Base-by-base conservation (phyloP, 1,284 basidiomycete species). In the Xerocomus subilludens region DNA sequence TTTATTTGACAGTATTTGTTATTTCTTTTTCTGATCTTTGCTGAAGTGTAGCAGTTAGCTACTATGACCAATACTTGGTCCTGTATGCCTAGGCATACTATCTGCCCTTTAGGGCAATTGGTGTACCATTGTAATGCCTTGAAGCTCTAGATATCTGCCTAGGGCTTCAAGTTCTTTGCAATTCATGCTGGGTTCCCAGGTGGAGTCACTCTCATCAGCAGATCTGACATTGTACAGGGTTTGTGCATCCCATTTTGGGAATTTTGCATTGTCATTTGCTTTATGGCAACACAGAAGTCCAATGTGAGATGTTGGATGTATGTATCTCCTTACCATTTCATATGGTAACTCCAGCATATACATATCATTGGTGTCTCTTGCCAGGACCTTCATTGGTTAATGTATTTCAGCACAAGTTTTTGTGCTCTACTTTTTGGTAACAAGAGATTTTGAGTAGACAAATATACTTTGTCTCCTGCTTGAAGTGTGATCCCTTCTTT, bases 61-160 rank as follows among this genome's bases (percentile, higher is more conserved):
- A 42, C 38, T 16, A 42, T 42, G 16, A 42, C 38, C 38, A 42
- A 42, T 9, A 10, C 9, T 42, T 42, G 38, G 38, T 42, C 38
- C 16, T 42, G 38, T 42, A 42, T 42, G 38, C 38, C 16, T 42
- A 42, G 9, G 16, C 16, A 42, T 42, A 42, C 16, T 42, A 42
- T 42, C 10, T 14, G 11, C 53, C 53, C 18, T 55, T 30, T 9
- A 3, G n/a, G 53, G 53, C 53, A 55, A 13, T 55, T 42, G 10
- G 10, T 42, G 9, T 42, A 16, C 10, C 38, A 42, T 42, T 42
- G 9, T 42, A 42, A 42, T n/a, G 30, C 65, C 64, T 36, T 69
- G 56, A 1, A 71, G 21, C 18, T 67, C n/a, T 14, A 71, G 64
- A 47, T 71, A 71, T 13, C 58, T 38, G 7, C 60, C 70, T 8